Conservation (phyloP, 305 asterid genomes). For the Plantago coronopus region DNA sequence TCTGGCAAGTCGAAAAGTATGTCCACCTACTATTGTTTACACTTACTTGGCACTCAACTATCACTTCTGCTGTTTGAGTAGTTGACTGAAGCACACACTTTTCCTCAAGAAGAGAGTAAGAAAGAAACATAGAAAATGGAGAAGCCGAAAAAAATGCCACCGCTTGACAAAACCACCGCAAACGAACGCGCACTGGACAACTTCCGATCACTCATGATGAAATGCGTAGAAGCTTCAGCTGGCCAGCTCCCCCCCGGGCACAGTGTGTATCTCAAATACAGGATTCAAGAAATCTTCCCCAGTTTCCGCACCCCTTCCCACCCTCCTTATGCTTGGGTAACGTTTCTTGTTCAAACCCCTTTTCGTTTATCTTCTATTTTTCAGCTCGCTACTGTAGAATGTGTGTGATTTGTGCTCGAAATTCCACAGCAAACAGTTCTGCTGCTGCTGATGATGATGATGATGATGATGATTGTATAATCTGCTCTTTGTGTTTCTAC, state of each 20-base stretch:
- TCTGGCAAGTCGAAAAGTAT: no score
- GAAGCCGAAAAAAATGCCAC: no score
- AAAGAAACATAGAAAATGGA: no score
- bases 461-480: no score
- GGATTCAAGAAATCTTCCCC: constrained; percentile 36
- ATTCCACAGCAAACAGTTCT: neutral
- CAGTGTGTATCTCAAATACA: constrained; percentile 27
- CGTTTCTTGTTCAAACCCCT: neutral
- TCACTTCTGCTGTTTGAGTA: no score
- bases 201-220: constrained; percentile 31
- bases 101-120: no score
- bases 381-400: neutral
- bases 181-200: constrained; percentile 24
- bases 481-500: no score
- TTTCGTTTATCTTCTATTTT: neutral
- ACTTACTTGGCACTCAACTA: no score
- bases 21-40: no score
- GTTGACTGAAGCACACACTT: no score
- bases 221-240: constrained; percentile 28
- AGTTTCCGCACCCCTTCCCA: constrained; percentile 46
- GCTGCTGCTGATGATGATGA: no score
- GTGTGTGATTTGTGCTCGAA: neutral
- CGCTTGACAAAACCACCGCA: constrained; percentile 11
- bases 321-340: constrained; percentile 62
- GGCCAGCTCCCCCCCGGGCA: constrained; percentile 28